phyloP scores from a whole-genome alignment of 805 yeast species.

The Ogataea minuta region DNA sequence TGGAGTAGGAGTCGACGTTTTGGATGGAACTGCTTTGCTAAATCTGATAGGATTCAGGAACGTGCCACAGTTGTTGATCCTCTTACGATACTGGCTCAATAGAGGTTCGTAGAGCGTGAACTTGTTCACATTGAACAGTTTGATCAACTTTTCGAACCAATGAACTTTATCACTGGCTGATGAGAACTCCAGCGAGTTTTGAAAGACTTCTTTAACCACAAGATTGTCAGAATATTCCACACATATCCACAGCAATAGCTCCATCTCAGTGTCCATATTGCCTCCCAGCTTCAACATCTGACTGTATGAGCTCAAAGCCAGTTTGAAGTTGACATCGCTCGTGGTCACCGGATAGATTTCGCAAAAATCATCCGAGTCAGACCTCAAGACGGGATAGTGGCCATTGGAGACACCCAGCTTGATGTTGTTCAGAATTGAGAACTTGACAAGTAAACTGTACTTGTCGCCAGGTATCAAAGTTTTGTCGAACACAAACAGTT shows the following conservation, averaged over 20 bases:
- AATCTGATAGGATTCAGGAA: slow-evolving; percentile 23
- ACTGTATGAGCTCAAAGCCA: slow-evolving; percentile 30
- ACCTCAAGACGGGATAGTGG: slow-evolving; percentile 25
- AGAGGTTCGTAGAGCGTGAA: slow-evolving; percentile 24
- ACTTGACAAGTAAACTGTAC: slow-evolving; percentile 34
- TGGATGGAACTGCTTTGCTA: background rate
- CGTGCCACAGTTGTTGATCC: slow-evolving; percentile 33
- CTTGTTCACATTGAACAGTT: slow-evolving; percentile 27
- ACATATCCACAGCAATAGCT: slow-evolving; percentile 32
- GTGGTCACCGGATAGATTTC: slow-evolving; percentile 33
- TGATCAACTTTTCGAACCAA: slow-evolving; percentile 33
- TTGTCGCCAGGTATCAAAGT: slow-evolving; percentile 30
- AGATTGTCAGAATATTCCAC: slow-evolving; percentile 29
- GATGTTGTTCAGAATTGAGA: slow-evolving; percentile 34
- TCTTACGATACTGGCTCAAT: slow-evolving; percentile 24
- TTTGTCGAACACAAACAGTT: slow-evolving; percentile 46
- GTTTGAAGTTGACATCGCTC: slow-evolving; percentile 26
- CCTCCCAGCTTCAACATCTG: slow-evolving; percentile 30
- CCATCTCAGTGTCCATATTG: slow-evolving; percentile 20
- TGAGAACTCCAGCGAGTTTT: slow-evolving; percentile 23
- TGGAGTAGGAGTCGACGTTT: slow-evolving; percentile 6
- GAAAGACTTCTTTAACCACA: slow-evolving; percentile 22
- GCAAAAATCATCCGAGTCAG: slow-evolving; percentile 22
- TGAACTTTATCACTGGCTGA: slow-evolving; percentile 17
- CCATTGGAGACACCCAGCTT: slow-evolving; percentile 32